A percentile compares a stretch with the other conserved stretches of the same genome.
Evolutionary conservation across 139 green algal genomes (phyloP).

Genomic region (Chlorella sp.): DNA sequence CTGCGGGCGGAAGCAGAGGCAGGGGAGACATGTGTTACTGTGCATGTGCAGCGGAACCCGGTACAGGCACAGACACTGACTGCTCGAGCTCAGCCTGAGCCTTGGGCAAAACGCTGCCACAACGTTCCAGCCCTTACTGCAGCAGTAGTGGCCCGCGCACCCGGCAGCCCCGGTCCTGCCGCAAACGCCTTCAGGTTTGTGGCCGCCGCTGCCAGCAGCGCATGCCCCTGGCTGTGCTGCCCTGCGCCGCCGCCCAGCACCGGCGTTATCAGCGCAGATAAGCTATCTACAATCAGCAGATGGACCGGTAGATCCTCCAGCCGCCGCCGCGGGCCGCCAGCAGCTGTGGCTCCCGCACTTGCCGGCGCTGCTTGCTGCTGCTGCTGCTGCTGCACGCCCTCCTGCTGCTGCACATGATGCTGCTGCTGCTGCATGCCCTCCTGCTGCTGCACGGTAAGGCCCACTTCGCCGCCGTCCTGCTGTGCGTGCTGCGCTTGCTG

Average conservation of each 20-base stretch:
- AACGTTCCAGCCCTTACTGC: no score
- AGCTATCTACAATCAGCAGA: constrained; percentile 43
- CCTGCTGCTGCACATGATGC: constrained; percentile 3
- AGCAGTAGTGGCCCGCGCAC: neutral
- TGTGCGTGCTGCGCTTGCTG: neutral
- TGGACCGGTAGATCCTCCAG: neutral
- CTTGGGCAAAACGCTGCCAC: no score
- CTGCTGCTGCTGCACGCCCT: neutral
- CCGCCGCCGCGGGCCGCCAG: neutral
- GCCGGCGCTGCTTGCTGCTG: neutral
- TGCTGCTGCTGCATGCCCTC: neutral
- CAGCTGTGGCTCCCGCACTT: no score
- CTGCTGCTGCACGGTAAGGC: neutral
- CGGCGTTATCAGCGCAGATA: constrained; percentile 25
- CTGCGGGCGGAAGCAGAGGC: neutral
- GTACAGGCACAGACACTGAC: no score
- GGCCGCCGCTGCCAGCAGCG: constrained; percentile 30
- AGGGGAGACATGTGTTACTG: no score
- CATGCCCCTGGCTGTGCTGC: constrained; percentile 43
- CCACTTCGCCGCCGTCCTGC: neutral
- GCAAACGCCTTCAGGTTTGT: constrained; percentile 25
- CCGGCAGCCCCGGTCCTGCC: neutral
- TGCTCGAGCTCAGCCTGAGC: no score
- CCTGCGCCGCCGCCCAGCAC: constrained; percentile 28
- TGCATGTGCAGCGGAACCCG: no score